Base-by-base conservation (phyloP, 108 stramenopile genomes). In the Stephanodiscus triporus region DNA sequence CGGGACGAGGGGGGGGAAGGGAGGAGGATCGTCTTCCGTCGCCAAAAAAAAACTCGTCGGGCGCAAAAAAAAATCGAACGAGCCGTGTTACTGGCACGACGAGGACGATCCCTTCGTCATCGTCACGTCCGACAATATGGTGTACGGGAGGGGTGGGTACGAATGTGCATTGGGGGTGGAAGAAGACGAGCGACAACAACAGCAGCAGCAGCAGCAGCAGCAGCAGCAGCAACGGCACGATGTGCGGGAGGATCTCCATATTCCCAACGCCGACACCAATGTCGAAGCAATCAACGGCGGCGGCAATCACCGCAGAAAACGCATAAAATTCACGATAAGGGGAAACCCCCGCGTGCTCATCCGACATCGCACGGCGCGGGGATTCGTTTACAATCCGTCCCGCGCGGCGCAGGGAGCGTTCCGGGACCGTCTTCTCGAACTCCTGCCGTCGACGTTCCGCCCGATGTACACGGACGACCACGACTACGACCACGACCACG, bases 311-410 rank as follows among this genome's bases (percentile, higher is more conserved):
- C 70, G 49, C 32, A 62, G 72, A 30, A 77, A 69, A 38, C 43
- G 56, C 14, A 73, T 85, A 48, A 78, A 76, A 48, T 91, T 88
- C 58, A 84, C 78, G 45, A 72, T 95, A 8, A 63, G 87, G 26
- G 94, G 94, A 2, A 88, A 91, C 38, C 94, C 94, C n/a, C 77
- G 78, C n/a, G 89, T 90, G 27, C 76, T 95, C 16, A 57, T 73
- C 16, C 85, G 95, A 10, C 95, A 95, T 85, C 82, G 95, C 34
- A 87, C 89, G 4, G 61, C 72, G 23, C 50, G 89, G 23, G 89
- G 91, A 55, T 85, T 82, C 43, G 68, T 89, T 61, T 95, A 93
- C 76, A 95, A 95, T 81, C 95, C 95, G 54, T 91, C 89, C 14
- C 57, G 71, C 13, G 59, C 68, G 9, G 57, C 76, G 2, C 95